These are phyloP conservation scores for Ammopiptanthus mongolicus DNA, from an alignment of 306 rosid species.

Conservation along the genomic window DNA sequence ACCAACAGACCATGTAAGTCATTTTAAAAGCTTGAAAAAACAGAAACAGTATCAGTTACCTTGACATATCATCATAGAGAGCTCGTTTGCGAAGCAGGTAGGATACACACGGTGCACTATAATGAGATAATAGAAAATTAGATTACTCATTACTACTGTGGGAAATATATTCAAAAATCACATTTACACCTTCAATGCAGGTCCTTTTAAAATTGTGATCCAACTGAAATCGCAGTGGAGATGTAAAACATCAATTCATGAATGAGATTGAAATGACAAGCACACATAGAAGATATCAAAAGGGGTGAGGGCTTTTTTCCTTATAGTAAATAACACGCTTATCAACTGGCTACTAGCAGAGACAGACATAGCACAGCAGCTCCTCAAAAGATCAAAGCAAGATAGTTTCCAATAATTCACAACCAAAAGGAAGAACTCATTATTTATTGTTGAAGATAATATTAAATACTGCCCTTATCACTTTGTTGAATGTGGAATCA, in stretches of 20 bases:
- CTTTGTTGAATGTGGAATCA: background rate
- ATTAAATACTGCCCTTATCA: background rate
- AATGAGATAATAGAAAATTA: constrained; percentile 17
- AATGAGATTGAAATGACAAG: background rate
- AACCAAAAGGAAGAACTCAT: background rate
- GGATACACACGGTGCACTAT: constrained; percentile 83
- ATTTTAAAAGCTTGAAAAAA: background rate
- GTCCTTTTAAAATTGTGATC: background rate
- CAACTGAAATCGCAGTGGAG: background rate
- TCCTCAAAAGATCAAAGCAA: background rate
- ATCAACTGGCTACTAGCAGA: background rate
- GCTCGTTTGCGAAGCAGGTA: constrained; percentile 89
- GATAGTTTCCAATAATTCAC: background rate
- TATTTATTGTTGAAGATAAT: background rate
- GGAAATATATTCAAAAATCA: background rate
- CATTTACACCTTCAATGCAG: background rate
- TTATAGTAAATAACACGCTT: background rate
- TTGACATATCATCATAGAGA: constrained; percentile 79
- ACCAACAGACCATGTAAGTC: background rate
- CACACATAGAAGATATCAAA: background rate
- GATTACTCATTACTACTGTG: background rate
- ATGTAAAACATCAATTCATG: background rate
- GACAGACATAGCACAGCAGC: background rate
- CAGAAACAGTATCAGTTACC: constrained; percentile 38
- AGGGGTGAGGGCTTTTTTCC: too few species aligned